A percentile compares a stretch with the other conserved stretches of the same genome.
Evolutionary conservation across 768 basidiomycete genomes (phyloP).

Genomic region (Lactifluus subvellereus): DNA sequence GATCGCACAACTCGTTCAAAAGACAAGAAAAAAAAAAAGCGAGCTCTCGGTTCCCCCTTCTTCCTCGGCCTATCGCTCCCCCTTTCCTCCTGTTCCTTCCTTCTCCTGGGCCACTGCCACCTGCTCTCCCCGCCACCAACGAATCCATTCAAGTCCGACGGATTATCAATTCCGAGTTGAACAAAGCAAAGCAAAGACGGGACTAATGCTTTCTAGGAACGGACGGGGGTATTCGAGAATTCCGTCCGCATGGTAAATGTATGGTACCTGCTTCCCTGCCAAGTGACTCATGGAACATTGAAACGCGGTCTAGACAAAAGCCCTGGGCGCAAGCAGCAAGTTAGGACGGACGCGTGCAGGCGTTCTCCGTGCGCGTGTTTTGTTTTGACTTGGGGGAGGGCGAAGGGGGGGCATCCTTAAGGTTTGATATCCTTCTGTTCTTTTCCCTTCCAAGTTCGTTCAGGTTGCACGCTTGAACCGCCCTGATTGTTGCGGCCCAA

Average conservation of each 20-base stretch:
- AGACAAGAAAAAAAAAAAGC: too few species aligned
- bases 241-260: conserved; percentile 17
- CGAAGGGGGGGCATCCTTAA: not conserved
- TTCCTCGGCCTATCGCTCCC: too few species aligned
- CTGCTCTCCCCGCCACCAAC: not conserved
- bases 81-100: not conserved
- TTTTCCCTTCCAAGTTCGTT: not conserved
- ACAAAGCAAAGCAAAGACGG: not conserved
- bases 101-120: too few species aligned
- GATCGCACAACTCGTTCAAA: not conserved
- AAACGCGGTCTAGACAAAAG: conserved; percentile 7
- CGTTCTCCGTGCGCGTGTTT: not conserved
- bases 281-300: conserved; percentile 10
- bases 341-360: not conserved
- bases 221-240: not conserved
- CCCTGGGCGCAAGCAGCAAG: conserved; percentile 7
- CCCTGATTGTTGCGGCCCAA: too few species aligned
- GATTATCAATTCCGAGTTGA: too few species aligned
- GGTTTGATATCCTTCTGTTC: conserved; percentile 13
- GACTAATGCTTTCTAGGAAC: conserved; percentile 12
- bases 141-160: not conserved
- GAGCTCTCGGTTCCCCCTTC: not conserved
- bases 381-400: not conserved
- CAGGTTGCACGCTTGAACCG: too few species aligned
- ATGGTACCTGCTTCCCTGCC: conserved; percentile 12